A percentile compares a stretch with the other conserved stretches of the same genome.
phyloP scores from a whole-genome alignment of 352 stramenopile species.

The Globisporangium orthogonon region DNA sequence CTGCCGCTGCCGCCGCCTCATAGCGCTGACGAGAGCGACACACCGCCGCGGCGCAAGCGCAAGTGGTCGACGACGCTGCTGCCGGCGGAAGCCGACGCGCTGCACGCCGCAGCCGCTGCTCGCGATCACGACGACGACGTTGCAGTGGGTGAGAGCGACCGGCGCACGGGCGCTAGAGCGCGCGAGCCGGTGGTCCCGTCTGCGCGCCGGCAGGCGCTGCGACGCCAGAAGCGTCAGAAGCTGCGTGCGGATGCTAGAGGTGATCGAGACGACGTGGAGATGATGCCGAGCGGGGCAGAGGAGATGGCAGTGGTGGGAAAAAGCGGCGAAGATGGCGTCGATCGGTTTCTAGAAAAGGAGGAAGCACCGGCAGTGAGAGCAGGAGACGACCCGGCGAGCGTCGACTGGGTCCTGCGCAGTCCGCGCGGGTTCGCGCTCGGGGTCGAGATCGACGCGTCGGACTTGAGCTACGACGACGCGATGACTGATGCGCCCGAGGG shows the following conservation, averaged over 20 bases:
- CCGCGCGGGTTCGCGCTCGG: constrained; percentile 55
- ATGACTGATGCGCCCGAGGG: constrained; percentile 32
- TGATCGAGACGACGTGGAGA: neutral
- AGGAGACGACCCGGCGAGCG: constrained; percentile 20
- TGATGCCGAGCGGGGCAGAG: neutral
- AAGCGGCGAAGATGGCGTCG: neutral
- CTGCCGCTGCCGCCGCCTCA: neutral
- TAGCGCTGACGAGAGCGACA: neutral
- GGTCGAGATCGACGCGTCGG: constrained; percentile 44
- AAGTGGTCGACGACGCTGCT: constrained; percentile 69
- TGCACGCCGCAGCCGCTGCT: neutral
- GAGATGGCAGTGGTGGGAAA: neutral
- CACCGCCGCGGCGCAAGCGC: constrained; percentile 33
- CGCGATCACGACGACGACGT: no score
- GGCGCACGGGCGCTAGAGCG: constrained; percentile 11
- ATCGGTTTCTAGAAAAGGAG: constrained; percentile 1
- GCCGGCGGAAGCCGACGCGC: constrained; percentile 5
- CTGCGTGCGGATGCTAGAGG: constrained; percentile 1
- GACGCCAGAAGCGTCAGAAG: constrained; percentile 25
- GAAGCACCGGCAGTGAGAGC: constrained; percentile 7
- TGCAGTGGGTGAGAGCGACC: neutral
- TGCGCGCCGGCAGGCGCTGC: constrained; percentile 34
- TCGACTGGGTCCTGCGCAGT: constrained; percentile 51
- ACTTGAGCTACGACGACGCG: constrained; percentile 55
- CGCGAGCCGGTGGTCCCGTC: constrained; percentile 39